These are phyloP conservation scores for Phaeosphaeria sp. DNA, from an alignment of 2,329 filamentous ascomycete species.

Conservation along the genomic window DNA sequence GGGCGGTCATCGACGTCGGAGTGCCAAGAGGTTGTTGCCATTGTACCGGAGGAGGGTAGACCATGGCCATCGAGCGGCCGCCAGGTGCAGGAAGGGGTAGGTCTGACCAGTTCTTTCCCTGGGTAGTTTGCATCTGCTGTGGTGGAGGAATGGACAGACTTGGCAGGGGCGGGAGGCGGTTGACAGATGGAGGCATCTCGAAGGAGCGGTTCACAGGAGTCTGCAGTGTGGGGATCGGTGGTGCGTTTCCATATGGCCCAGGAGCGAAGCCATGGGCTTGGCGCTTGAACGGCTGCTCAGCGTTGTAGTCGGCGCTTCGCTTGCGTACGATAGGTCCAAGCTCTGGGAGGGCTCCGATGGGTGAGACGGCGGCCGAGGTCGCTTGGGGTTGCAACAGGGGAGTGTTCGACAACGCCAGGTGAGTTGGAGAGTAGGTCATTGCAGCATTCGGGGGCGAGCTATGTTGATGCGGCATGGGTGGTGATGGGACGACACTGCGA, in stretches of 20 bases:
- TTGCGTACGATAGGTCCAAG: conserved; percentile 58
- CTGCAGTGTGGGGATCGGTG: conserved; percentile 43
- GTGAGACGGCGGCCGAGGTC: conserved; percentile 53
- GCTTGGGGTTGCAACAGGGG: conserved; percentile 49
- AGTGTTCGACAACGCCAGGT: conserved; percentile 49
- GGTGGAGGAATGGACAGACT: conserved; percentile 71
- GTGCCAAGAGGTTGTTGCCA: conserved; percentile 57
- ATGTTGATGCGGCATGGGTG: conserved; percentile 56
- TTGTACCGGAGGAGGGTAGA: conserved; percentile 68
- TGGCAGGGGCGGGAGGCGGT: conserved; percentile 70
- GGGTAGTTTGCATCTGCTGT: conserved; percentile 37
- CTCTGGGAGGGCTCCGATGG: conserved; percentile 52
- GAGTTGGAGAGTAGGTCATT: conserved; percentile 52
- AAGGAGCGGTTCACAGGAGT: conserved; percentile 43
- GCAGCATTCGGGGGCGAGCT: conserved; percentile 58
- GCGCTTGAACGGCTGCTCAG: conserved; percentile 66
- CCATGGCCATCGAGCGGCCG: conserved; percentile 75
- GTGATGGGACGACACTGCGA: conserved; percentile 57
- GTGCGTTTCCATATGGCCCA: conserved; percentile 45
- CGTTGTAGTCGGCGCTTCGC: conserved; percentile 62
- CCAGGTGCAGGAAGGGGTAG: conserved; percentile 60
- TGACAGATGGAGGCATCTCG: conserved; percentile 46
- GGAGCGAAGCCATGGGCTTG: conserved; percentile 46
- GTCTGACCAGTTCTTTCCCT: conserved; percentile 52
- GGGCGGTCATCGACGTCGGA: conserved; percentile 39